Percentiles rank a stretch among this genome's conserved stretches.
These are phyloP conservation scores for Globisporangium middletonii DNA, from an alignment of 352 stramenopile genomes.

Conservation along the genomic window DNA sequence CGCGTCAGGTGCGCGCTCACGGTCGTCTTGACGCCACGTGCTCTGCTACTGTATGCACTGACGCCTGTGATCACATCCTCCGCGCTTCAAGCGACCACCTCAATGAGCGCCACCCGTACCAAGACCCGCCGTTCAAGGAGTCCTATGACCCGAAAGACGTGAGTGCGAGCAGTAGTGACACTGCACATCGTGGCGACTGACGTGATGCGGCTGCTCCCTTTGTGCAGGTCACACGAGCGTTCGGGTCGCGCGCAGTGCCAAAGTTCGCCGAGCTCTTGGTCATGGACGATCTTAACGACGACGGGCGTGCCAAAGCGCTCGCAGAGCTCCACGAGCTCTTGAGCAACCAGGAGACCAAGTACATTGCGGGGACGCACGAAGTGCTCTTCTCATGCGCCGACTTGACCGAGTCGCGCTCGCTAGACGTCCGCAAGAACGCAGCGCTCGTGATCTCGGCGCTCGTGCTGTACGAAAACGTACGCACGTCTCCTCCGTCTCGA, in stretches of 20 bases:
- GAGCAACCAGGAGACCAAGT: conserved; percentile 58
- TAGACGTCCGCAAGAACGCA: conserved; percentile 36
- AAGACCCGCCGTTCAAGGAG: conserved; percentile 46
- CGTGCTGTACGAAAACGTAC: conserved; percentile 47
- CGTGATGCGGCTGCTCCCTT: neutral
- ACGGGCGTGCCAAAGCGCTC: conserved; percentile 44
- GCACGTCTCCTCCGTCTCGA: neutral
- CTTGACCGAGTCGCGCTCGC: conserved; percentile 30
- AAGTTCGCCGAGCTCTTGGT: conserved; percentile 60
- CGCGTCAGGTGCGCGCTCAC: conserved; percentile 32
- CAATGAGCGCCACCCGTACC: conserved; percentile 50
- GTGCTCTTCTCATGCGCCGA: conserved; percentile 50
- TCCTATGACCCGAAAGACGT: conserved; percentile 53
- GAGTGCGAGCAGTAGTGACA: neutral
- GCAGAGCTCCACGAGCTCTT: conserved; percentile 43
- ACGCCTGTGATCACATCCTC: neutral
- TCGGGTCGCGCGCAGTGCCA: conserved; percentile 34
- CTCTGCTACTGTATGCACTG: neutral
- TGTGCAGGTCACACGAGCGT: conserved; percentile 47
- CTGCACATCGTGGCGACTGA: neutral
- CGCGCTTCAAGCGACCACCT: conserved; percentile 39
- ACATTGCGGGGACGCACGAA: conserved; percentile 36
- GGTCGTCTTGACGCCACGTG: neutral
- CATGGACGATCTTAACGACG: conserved; percentile 47
- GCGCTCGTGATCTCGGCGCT: conserved; percentile 46